Conservation (phyloP, 768 basidiomycete genomes). For the Xerocomus potaroensis region DNA sequence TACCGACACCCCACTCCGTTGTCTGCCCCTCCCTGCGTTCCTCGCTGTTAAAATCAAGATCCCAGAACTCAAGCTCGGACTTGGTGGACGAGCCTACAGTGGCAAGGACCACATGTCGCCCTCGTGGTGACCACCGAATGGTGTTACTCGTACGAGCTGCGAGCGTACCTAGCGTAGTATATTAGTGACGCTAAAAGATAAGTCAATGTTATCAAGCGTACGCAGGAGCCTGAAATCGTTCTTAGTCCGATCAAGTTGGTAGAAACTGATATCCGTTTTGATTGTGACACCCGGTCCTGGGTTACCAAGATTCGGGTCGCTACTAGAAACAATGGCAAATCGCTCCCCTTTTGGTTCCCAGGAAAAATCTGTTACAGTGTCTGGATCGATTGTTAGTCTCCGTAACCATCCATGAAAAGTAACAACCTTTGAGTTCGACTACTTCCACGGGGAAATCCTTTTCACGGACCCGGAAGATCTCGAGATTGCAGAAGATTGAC, state of each 20-base stretch:
- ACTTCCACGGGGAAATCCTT: constrained; percentile 98
- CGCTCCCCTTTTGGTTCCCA: constrained; percentile 99
- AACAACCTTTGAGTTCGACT: constrained; percentile 87
- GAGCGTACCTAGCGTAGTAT: constrained; percentile 55
- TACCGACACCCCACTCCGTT: constrained; percentile 78
- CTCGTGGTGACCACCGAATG: constrained; percentile 94
- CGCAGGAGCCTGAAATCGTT: constrained; percentile 92
- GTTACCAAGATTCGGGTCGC: constrained; percentile 89
- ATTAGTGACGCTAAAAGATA: constrained; percentile 2
- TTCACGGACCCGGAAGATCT: constrained; percentile 95
- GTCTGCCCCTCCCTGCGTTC: constrained; percentile 43
- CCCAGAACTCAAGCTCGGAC: constrained; percentile 99
- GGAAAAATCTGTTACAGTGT: constrained; percentile 92
- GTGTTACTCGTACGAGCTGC: constrained; percentile 86
- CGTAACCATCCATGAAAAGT: background rate
- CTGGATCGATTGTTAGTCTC: constrained; percentile 37
- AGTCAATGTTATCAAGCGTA: constrained; percentile 34
- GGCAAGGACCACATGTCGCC: constrained; percentile 92
- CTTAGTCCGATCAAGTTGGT: constrained; percentile 87
- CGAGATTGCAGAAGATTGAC: constrained; percentile 95
- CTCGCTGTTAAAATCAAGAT: constrained; percentile 84
- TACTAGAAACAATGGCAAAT: constrained; percentile 92
- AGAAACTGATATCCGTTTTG: constrained; percentile 96
- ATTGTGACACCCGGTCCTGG: constrained; percentile 88
- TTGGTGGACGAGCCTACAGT: constrained; percentile 94